Percentiles rank a stretch among this genome's conserved stretches.
Evolutionary conservation across 192 early-diverging fungal genomes (phyloP).

Genomic region (Backusella morwellensis): DNA sequence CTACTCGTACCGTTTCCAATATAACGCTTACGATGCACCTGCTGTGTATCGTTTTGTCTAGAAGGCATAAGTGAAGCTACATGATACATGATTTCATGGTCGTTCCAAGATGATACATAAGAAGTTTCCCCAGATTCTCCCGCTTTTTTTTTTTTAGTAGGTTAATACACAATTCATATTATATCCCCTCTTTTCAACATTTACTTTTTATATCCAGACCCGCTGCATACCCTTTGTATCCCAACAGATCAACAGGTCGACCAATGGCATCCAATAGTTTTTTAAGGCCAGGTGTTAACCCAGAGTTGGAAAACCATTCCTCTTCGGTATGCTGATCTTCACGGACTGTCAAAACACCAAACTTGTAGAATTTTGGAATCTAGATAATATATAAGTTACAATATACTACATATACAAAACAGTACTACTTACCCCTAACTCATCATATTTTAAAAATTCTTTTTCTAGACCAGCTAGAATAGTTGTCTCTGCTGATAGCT

Average conservation of each 20-base stretch:
- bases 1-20: constrained; percentile 49
- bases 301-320: constrained; percentile 72
- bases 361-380: constrained; percentile 61
- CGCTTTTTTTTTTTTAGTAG: constrained; percentile 28
- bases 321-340: constrained; percentile 68
- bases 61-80: constrained; percentile 72
- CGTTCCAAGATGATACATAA: constrained; percentile 74
- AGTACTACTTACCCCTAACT: constrained; percentile 50
- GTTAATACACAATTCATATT: neutral
- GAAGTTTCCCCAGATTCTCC: constrained; percentile 68
- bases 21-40: constrained; percentile 62
- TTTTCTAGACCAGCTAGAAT: constrained; percentile 55
- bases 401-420: too few relatives aligned
- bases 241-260: constrained; percentile 62
- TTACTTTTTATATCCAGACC: constrained; percentile 73
- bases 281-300: constrained; percentile 49
- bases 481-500: constrained; percentile 55
- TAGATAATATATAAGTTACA: constrained; percentile 6
- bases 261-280: constrained; percentile 68
- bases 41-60: constrained; percentile 61
- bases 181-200: constrained; percentile 5
- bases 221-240: constrained; percentile 74
- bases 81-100: constrained; percentile 83
- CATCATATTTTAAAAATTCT: constrained; percentile 72
- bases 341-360: constrained; percentile 69